These are phyloP conservation scores for Phaseolus coccineus DNA, from an alignment of 331 rosid genomes.

Conservation along the genomic window DNA sequence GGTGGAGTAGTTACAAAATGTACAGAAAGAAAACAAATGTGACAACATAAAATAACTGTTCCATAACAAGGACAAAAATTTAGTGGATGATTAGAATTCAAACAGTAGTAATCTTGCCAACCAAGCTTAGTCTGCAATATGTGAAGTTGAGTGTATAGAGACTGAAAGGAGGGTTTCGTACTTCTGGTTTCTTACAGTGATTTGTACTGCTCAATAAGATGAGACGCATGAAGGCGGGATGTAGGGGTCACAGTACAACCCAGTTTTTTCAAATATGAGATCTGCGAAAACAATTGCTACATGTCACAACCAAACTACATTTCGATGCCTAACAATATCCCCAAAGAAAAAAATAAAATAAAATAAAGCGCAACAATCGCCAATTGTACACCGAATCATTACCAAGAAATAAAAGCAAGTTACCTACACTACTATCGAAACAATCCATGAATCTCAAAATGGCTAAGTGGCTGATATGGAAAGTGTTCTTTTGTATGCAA, in stretches of 20 bases:
- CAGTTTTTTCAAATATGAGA: conserved; percentile 79
- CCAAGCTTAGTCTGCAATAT: background rate
- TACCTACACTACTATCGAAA: background rate
- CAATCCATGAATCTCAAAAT: background rate
- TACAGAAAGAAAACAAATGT: background rate
- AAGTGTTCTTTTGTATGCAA: background rate
- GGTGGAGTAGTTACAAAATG: background rate
- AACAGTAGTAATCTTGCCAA: background rate
- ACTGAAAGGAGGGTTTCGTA: background rate
- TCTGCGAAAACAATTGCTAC: conserved; percentile 55
- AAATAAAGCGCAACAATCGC: background rate
- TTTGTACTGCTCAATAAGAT: conserved; percentile 88
- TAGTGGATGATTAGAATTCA: background rate
- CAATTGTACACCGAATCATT: background rate
- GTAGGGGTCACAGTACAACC: conserved; percentile 86
- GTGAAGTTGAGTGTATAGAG: background rate
- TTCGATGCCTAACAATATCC: background rate
- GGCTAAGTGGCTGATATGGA: background rate
- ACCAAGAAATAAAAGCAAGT: background rate
- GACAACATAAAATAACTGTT: background rate
- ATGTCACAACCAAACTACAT: background rate
- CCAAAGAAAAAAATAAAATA: background rate
- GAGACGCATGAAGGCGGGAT: conserved; percentile 90
- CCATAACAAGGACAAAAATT: conserved; percentile 11
- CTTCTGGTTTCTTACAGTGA: conserved; percentile 54